Base-by-base conservation (phyloP, 441 rosid species). In the Adansonia gregorii region DNA sequence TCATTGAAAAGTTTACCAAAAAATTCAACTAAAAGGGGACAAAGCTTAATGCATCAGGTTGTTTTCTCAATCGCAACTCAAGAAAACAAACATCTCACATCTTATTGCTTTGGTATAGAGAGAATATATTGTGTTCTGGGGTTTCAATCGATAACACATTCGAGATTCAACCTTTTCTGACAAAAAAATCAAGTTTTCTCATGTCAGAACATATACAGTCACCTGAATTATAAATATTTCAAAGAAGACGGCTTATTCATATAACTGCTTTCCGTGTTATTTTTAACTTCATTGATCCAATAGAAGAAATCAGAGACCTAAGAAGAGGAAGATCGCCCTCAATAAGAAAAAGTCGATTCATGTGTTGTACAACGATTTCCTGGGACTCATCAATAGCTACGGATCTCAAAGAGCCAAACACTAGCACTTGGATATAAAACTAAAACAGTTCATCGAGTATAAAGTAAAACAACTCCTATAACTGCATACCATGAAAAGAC, bases 361-460 rank as follows among this genome's bases (percentile, higher is more conserved):
- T n/a, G 51, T 43, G 56, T 74, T 74, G 5, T 35, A 10, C 20
- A 65, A 75, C 0, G 2, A 27, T 74, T 63, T 20, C 77, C 59
- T 9, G 41, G 48, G 54, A 43, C 17, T 39, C 59, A 65, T 17
- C 49, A 39, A 19, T 12, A 31, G 22, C 58, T 27, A 65, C 41
- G 19, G 51, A 51, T 31, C 69, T 17, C 61, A 64, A 75, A 75
- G 24, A 35, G 64, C 55, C 14, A 39, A 48, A 60, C 2, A 12
- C 20, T 48, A 35, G 64, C 24, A 72, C 31, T 54, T 72, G 27
- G 27, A 55, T 35, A 67, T 12, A 67, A 67, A 22, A 68, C 39
- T 12, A 68, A 68, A 48, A 69, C 24, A 71, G 56, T 24, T 31
- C 27, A n/a, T 48, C 27, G 43, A 63, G 11, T 63, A 63, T 31